phyloP scores from a whole-genome alignment of 2,329 filamentous ascomycete species.

The Aspergillus thermomutatus region DNA sequence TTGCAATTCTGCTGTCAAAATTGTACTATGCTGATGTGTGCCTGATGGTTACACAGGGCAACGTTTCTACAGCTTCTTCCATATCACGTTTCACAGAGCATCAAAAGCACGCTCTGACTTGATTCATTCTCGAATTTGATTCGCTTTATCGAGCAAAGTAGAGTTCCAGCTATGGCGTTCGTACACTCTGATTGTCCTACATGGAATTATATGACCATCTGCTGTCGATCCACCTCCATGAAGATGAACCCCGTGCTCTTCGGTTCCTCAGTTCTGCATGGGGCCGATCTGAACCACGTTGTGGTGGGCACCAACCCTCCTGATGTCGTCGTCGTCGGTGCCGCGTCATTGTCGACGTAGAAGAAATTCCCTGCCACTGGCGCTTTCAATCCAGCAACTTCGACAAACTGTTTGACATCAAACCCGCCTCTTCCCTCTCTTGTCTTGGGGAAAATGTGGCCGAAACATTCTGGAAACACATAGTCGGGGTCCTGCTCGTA shows the following conservation, averaged over 20 bases:
- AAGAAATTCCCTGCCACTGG: slow-evolving; percentile 41
- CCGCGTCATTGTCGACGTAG: slow-evolving; percentile 29
- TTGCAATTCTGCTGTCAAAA: background rate
- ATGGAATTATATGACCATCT: background rate
- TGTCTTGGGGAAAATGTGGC: slow-evolving; percentile 27
- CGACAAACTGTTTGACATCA: slow-evolving; percentile 33
- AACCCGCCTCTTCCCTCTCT: slow-evolving; percentile 28
- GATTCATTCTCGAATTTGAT: background rate
- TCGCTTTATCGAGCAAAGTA: background rate
- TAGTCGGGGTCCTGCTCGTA: slow-evolving; percentile 25
- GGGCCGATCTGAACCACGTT: slow-evolving; percentile 18
- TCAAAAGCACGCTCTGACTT: background rate
- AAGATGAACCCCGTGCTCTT: background rate
- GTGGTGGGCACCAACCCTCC: slow-evolving; percentile 9
- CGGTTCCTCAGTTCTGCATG: slow-evolving; percentile 8
- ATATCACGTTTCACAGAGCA: background rate
- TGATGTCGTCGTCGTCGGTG: slow-evolving; percentile 4
- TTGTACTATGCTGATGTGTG: background rate
- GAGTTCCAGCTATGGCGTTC: background rate
- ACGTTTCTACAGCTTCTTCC: background rate
- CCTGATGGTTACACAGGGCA: background rate
- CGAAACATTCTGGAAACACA: slow-evolving; percentile 29
- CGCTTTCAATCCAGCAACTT: slow-evolving; percentile 25
- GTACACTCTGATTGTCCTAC: background rate
- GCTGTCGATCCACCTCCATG: background rate